phyloP scores from a whole-genome alignment of 2,329 filamentous ascomycete species.

The Neoarthrinium moseri region DNA sequence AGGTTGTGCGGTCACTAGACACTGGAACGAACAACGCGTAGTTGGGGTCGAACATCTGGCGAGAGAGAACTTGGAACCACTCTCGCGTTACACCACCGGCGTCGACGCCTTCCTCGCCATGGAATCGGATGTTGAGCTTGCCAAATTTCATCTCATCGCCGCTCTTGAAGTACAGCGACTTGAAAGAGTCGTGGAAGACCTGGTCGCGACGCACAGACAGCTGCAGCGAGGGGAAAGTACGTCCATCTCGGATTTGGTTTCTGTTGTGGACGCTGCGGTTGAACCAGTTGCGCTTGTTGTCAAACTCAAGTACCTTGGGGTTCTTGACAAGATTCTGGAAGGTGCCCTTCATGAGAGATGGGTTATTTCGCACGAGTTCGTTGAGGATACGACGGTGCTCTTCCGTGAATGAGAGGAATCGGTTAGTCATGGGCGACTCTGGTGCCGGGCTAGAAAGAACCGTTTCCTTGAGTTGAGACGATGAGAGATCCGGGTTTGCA shows the following conservation, averaged over 20 bases:
- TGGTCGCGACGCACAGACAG: conserved; percentile 89
- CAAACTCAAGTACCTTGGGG: conserved; percentile 96
- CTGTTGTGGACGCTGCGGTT: conserved; percentile 85
- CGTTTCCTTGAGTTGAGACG: conserved; percentile 56
- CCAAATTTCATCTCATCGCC: conserved; percentile 99
- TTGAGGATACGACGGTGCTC: conserved; percentile 97
- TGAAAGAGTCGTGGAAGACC: conserved; percentile 98
- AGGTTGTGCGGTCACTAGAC: conserved; percentile 94
- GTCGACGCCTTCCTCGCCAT: conserved; percentile 95
- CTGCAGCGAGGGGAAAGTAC: conserved; percentile 72
- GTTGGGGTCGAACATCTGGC: conserved; percentile 98
- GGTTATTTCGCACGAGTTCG: conserved; percentile 93
- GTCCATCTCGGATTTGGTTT: conserved; percentile 59
- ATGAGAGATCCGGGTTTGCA: conserved; percentile 65
- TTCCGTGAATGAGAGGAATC: conserved; percentile 98
- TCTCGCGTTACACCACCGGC: conserved; percentile 96
- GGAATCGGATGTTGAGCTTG: conserved; percentile 96
- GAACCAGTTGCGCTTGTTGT: conserved; percentile 99
- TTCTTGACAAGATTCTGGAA: conserved; percentile 97
- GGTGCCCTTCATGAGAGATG: conserved; percentile 97
- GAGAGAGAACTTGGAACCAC: conserved; percentile 97
- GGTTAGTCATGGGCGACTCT: conserved; percentile 77
- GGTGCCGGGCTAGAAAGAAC: conserved; percentile 73
- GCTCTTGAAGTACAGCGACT: conserved; percentile 94
- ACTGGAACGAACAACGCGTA: conserved; percentile 96